Evolutionary conservation across 768 basidiomycete species (phyloP), one percentile per base, ranked within the genome.

Genomic region (Suillus variegatus): DNA sequence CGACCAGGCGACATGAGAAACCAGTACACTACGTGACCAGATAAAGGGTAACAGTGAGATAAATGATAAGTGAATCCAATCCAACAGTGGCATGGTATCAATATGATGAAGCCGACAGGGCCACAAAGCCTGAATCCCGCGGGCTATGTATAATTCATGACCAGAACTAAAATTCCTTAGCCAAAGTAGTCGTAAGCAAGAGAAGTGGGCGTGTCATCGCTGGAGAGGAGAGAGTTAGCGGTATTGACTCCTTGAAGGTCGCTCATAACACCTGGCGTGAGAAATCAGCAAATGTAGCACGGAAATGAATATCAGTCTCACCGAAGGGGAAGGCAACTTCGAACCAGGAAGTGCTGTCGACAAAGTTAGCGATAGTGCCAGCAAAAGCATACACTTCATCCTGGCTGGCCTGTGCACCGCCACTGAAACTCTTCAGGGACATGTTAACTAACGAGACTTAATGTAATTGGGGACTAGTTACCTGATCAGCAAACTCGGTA

Each of bases 401-500:
- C 36, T 65, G 64, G 66, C 57, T 65, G 62, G 83, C 83, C 67
- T 85, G 84, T 1, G 73, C 66, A 22, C 80, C 81, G 13, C 81
- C 81, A 68, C 76, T 75, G 73, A 88, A 92, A 78, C 88, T 81
- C 86, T 91, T 60, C 41, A 43, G 43, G 25, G 12, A 28, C 9
- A 28, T 12, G 64, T 32, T 47, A 61, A 40, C 28, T 46, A 54
- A 36, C 22, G 46, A 69, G 18, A 57, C 64, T 51, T 28, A 60
- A 32, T 64, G 40, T 14, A 6, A 12, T 25, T 60, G 28, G 12
- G 6, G 7, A 22, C 49, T 38, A 65, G 65, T 20, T 65, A 86
- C 90, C 79, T 87, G 80, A 78, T 86, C 88, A 66, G 91, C 92
- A 69, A 85, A 88, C 72, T 95, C 93, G 5, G 90, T 90, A 65